Base-by-base conservation (phyloP, 495 filamentous ascomycete genomes). In the Sordaria brevicollis region DNA sequence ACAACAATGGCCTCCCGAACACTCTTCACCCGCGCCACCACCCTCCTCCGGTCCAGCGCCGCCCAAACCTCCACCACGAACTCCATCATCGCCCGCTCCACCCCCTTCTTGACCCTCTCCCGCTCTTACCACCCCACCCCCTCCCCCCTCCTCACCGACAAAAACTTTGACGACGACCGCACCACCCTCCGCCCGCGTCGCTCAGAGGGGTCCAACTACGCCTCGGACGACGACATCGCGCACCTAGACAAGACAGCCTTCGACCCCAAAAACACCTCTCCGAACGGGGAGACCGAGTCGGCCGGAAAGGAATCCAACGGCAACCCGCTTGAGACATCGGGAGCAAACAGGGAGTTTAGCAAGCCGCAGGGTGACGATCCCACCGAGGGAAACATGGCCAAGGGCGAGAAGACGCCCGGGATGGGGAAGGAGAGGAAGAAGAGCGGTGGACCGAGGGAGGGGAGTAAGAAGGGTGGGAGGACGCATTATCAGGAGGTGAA, bases 81-180 rank as follows among this genome's bases (percentile, higher is more conserved):
- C n/a, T 15, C 49, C 25, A 57, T 31, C 21, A 57, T n/a, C n/a
- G n/a, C 49, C 21, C 25, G 49, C 25, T 57, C 49, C 49, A 54
- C 19, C 15, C 49, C 49, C 49, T 11, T 57, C 21, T 5, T 57
- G 25, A 0, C n/a, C n/a, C n/a, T 6, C 21, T 15, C 11, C 49
- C 49, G 49, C 49, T 2, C 49, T 0, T 69, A 72, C 69, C 80
- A 80, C 71, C 70, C 73, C 31, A 74, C 76, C 0, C 13, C 71
- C 4, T 35, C 39, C 11, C 31, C 39, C 11, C 31, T 67, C 17
- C 9, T 34, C 2, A 73, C 79, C 7, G 80, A 78, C 73, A 82
- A 82, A 62, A 78, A 82, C 38, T 62, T 62, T 13, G 72, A 78
- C 68, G 76, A 79, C 73, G 81, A 84, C 74, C 81, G 83, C 36